Conservation (phyloP, 108 stramenopile genomes). For the Cyclostephanos tholiformis region DNA sequence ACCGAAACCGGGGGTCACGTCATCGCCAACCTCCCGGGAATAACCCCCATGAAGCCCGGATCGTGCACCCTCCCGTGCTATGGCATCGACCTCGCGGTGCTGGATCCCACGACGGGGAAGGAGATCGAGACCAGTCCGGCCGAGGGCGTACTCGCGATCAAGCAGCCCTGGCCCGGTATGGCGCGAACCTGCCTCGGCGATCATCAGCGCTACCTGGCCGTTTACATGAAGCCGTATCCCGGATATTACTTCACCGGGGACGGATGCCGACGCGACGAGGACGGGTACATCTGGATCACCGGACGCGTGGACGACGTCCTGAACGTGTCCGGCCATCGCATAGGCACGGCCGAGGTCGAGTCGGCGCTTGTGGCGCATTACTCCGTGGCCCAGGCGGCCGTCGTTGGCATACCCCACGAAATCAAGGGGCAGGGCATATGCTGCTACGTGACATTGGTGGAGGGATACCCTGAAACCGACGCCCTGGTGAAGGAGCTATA, state of each 20-base stretch:
- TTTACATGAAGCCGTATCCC: constrained; percentile 93
- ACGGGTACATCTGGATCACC: constrained; percentile 97
- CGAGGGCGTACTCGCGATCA: constrained; percentile 93
- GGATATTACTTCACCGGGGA: constrained; percentile 99
- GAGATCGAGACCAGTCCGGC: constrained; percentile 59
- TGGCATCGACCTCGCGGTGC: constrained; percentile 92
- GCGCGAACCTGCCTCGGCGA: constrained; percentile 94
- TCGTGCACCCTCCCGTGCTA: constrained; percentile 93
- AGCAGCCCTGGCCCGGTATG: constrained; percentile 95
- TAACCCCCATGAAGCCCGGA: constrained; percentile 96
- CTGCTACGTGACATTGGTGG: constrained; percentile 78
- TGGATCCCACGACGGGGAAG: constrained; percentile 83
- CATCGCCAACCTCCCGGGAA: constrained; percentile 91
- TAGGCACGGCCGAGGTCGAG: constrained; percentile 96
- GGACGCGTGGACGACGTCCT: constrained; percentile 98
- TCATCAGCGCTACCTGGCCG: constrained; percentile 92
- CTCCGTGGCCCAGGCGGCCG: constrained; percentile 90
- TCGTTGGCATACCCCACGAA: constrained; percentile 89
- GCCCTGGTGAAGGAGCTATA: constrained; percentile 85
- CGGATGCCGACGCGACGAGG: constrained; percentile 87
- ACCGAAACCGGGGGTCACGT: constrained; percentile 99
- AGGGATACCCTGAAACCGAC: constrained; percentile 65
- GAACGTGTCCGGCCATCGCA: constrained; percentile 95
- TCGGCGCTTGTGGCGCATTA: constrained; percentile 90
- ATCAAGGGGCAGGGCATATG: constrained; percentile 93